A percentile compares a stretch with the other conserved stretches of the same genome.
phyloP scores from a whole-genome alignment of 176 grass and related monocot species.

The Pontederia paniculata region DNA sequence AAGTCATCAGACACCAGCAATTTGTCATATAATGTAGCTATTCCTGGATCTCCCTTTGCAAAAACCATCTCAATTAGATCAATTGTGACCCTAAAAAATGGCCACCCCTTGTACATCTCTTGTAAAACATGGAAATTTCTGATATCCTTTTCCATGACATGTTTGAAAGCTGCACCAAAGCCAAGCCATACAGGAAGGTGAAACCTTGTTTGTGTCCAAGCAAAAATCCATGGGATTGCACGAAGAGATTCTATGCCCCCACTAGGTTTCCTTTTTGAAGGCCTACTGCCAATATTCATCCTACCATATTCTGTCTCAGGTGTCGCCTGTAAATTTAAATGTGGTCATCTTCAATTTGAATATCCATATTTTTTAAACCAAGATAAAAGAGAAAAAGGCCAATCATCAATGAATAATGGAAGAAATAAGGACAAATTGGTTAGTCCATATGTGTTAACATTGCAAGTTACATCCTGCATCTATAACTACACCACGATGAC shows the following conservation, averaged over 20 bases:
- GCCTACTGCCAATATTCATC: constrained; percentile 98
- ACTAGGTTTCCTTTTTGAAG: constrained; percentile 91
- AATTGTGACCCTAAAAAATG: constrained; percentile 97
- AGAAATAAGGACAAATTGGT: no score
- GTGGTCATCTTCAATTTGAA: background rate
- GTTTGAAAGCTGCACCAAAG: constrained; percentile 75
- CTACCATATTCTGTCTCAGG: constrained; percentile 93
- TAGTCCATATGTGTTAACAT: no score
- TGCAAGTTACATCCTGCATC: no score
- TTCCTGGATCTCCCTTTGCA: constrained; percentile 94
- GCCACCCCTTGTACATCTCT: constrained; percentile 99
- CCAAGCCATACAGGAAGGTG: constrained; percentile 99
- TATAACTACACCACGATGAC: no score
- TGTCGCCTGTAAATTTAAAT: constrained; percentile 54
- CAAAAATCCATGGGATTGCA: constrained; percentile 99
- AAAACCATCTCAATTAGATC: constrained; percentile 99
- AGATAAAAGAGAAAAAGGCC: background rate
- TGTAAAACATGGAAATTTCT: constrained; percentile 59
- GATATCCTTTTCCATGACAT: constrained; percentile 70
- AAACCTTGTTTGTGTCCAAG: constrained; percentile 97
- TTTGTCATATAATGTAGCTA: constrained; percentile 88
- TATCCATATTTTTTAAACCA: background rate
- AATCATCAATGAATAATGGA: background rate
- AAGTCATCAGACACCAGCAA: constrained; percentile 71
- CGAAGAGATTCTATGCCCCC: constrained; percentile 90